Evolutionary conservation across 148 eudicot genomes (phyloP), one percentile per base, ranked within the genome.

Genomic region (Arctostaphylos glauca): DNA sequence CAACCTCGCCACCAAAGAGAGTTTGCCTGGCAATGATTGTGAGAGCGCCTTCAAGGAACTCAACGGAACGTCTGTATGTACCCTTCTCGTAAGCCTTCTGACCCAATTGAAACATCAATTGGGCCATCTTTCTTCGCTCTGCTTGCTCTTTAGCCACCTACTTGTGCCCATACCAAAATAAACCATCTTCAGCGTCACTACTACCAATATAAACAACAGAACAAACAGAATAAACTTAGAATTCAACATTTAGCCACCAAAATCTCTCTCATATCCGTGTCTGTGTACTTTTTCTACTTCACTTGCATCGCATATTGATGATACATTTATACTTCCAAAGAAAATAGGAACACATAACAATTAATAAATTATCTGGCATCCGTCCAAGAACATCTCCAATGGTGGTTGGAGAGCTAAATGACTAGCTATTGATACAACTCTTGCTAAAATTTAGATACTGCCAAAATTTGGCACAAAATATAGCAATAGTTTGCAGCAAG

Each of bases 71-170:
- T 75, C 92, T 92, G 86, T 96, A 96, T 89, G 87, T 92, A 54
- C 99, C 99, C 91, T 90, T 94, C 75, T 93, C 99, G 82, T 96
- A 96, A 80, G 99, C 99, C 88, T 84, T 96, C 85, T 96, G 99
- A 49, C 99, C 99, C 86, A 96, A 90, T n/a, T 96, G 98, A 81
- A 92, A 96, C 99, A 96, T 96, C 86, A 94, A 87, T 67, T 96
- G 85, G 72, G 99, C 99, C 72, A 90, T 96, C 84, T 91, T 94
- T 84, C 99, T 93, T 82, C 95, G 84, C 87, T 96, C 98, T 31
- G 98, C 98, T 88, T 96, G 98, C 88, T 96, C 99, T 88, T 91
- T 93, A 9, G 99, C 99, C 83, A 96, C 94, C 99, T 96, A 52
- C 48, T 79, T 13, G 43, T 13, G 43, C 71, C 43, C 82, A 84